Conservation (phyloP, 2,329 filamentous ascomycete species). For the Sporothrix brunneoviolacea region DNA sequence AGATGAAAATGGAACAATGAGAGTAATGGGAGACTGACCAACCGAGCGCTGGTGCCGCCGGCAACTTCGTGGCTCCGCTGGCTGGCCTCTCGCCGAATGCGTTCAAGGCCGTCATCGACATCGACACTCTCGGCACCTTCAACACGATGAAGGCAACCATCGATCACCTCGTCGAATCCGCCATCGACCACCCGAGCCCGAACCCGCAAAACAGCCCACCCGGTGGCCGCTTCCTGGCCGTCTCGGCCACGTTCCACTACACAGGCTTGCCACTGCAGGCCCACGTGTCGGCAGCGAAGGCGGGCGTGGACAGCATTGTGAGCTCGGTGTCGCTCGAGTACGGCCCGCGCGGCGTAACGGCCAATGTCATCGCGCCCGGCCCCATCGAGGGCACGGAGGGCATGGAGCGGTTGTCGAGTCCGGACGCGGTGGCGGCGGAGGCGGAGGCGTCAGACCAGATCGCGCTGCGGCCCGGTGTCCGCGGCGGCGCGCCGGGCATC, state of each 20-base stretch:
- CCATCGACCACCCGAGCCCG: constrained; percentile 53
- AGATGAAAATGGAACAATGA: no score
- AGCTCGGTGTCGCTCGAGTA: constrained; percentile 79
- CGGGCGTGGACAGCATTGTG: constrained; percentile 79
- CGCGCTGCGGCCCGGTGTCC: constrained; percentile 22
- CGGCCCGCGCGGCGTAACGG: constrained; percentile 77
- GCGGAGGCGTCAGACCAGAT: constrained; percentile 14
- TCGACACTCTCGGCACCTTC: constrained; percentile 88
- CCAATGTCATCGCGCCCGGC: constrained; percentile 84
- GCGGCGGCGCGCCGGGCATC: constrained; percentile 39
- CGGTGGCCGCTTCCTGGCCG: constrained; percentile 79
- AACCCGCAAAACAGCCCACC: constrained; percentile 35
- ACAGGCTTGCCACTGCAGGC: constrained; percentile 77
- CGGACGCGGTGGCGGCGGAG: constrained; percentile 2
- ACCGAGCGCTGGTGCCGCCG: constrained; percentile 80
- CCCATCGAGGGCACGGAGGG: constrained; percentile 82
- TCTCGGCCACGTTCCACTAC: constrained; percentile 89
- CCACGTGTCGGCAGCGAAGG: constrained; percentile 88
- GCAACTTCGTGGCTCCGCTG: constrained; percentile 89
- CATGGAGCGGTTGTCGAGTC: constrained; percentile 54
- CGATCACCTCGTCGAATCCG: constrained; percentile 72
- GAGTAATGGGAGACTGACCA: no score
- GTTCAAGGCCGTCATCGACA: constrained; percentile 93
- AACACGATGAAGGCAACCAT: constrained; percentile 92
- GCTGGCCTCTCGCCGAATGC: constrained; percentile 77